Evolutionary conservation across 1,284 basidiomycete genomes (phyloP).

Genomic region (Sporisorium exsertum): DNA sequence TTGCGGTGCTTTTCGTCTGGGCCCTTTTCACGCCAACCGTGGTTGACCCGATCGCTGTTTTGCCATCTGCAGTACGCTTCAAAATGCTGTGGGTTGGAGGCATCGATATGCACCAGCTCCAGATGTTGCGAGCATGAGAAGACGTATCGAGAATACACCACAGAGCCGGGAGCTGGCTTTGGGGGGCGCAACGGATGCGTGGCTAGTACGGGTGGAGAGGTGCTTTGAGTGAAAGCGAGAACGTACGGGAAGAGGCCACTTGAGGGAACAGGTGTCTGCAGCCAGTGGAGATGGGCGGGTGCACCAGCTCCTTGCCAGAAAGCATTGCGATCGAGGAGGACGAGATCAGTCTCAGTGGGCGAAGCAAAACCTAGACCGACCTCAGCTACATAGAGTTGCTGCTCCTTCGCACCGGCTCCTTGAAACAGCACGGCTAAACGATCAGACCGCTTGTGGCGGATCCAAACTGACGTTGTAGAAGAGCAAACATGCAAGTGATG

Average conservation of each 20-base stretch:
- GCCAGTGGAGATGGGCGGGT: conserved; percentile 71
- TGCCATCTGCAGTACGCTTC: conserved; percentile 74
- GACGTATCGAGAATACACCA: conserved; percentile 74
- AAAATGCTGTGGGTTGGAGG: conserved; percentile 71
- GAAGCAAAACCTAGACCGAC: conserved; percentile 36
- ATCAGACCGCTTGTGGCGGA: conserved; percentile 39
- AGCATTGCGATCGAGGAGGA: conserved; percentile 72
- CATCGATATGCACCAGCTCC: conserved; percentile 72
- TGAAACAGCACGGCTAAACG: conserved; percentile 15
- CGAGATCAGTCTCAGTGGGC: conserved; percentile 19
- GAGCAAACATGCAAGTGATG: background rate
- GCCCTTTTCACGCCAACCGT: conserved; percentile 74
- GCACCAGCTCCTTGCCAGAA: conserved; percentile 76
- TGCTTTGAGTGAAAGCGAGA: conserved; percentile 71
- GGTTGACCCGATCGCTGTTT: conserved; percentile 73
- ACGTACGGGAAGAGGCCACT: conserved; percentile 70
- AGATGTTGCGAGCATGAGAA: conserved; percentile 71
- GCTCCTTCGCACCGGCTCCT: background rate
- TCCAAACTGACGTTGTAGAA: conserved; percentile 32
- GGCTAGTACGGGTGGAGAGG: conserved; percentile 72
- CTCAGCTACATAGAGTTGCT: conserved; percentile 13
- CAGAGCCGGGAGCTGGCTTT: conserved; percentile 72
- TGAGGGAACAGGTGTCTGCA: conserved; percentile 18
- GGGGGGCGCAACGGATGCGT: conserved; percentile 74
- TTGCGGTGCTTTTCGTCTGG: conserved; percentile 72